Evolutionary conservation across 805 yeast genomes (phyloP), one percentile per base, ranked within the genome.

Genomic region (Zygoascus tannicola): DNA sequence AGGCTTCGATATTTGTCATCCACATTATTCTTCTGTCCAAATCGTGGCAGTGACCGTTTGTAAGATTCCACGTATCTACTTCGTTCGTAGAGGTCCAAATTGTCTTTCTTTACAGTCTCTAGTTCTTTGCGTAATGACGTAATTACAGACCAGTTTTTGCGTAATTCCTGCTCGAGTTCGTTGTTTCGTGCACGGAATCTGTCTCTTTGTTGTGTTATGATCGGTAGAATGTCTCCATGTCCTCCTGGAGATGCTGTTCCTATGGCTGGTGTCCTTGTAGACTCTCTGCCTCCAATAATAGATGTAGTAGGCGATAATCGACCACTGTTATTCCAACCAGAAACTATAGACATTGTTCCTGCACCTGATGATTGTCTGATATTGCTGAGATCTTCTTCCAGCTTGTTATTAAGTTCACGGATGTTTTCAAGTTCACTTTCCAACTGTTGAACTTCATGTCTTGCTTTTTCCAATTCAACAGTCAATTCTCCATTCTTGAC

Each of bases 161-260:
- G 78, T 32, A 80, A 56, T 54, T 86, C 94, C 44, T 82, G 82
- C 60, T 90, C 97, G 44, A 92, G 70, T 58, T 85, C 95, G 45
- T 74, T 75, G 56, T 82, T 85, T 44, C 86, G 73, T n/a, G 76
- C 73, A 55, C 94, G 78, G 69, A 88, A 87, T 50, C 98, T 70
- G 62, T 90, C 98, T 60, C 98, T 78, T 66, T 90, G 98, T 57
- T 90, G 88, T 12, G 96, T 87, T 22, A 92, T 77, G 43, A 90
- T 86, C 1, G 94, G 94, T 41, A 90, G 63, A 22, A 88, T 3
- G 42, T 74, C 76, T 5, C 44, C 49, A 8, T 50, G 51, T 7
- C 53, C 51, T 8, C 47, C 21, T 16, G 20, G 43, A 19, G 22
- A n/a, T 4, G 28, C 32, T 5, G 45, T 23, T 7, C 22, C 20